These are phyloP conservation scores for Polygonum maritimum DNA, from an alignment of 148 eudicot genomes.

Conservation along the genomic window DNA sequence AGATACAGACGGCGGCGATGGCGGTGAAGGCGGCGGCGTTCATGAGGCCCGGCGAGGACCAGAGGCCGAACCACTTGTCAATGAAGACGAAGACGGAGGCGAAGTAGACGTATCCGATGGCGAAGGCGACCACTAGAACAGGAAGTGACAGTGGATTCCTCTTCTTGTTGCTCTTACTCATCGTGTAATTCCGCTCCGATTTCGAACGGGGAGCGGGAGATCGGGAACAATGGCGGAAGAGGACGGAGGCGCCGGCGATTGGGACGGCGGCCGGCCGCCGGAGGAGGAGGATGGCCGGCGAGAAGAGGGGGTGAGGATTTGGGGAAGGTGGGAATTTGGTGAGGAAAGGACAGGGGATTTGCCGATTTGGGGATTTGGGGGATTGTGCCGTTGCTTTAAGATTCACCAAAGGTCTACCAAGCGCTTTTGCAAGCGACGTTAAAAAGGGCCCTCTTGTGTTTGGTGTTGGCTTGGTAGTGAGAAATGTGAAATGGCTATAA, in stretches of 20 bases:
- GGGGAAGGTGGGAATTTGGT: conserved; percentile 7
- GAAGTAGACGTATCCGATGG: conserved; percentile 58
- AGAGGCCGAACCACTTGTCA: conserved; percentile 80
- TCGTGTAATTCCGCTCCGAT: not conserved
- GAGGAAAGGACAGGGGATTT: not conserved
- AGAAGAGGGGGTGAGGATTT: not conserved
- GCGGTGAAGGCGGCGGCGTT: conserved; percentile 51
- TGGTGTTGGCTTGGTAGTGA: not conserved
- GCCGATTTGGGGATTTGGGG: not conserved
- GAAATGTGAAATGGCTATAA: not conserved
- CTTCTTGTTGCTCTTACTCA: conserved; percentile 25
- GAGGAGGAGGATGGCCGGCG: not conserved
- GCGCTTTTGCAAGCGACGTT: not conserved
- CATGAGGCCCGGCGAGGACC: conserved; percentile 78
- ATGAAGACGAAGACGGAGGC: conserved; percentile 63
- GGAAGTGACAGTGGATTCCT: conserved; percentile 45
- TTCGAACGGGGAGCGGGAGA: conserved; percentile 1
- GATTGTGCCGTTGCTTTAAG: conserved; percentile 6
- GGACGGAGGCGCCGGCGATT: not conserved
- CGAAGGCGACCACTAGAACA: conserved; percentile 35
- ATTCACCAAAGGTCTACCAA: not conserved
- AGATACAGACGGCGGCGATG: conserved; percentile 44
- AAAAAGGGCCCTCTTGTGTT: not conserved
- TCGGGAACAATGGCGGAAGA: not conserved
- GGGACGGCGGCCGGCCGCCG: conserved; percentile 12